phyloP scores from a whole-genome alignment of 2,329 filamentous ascomycete genomes.

The Fusarium pseudograminearum region DNA sequence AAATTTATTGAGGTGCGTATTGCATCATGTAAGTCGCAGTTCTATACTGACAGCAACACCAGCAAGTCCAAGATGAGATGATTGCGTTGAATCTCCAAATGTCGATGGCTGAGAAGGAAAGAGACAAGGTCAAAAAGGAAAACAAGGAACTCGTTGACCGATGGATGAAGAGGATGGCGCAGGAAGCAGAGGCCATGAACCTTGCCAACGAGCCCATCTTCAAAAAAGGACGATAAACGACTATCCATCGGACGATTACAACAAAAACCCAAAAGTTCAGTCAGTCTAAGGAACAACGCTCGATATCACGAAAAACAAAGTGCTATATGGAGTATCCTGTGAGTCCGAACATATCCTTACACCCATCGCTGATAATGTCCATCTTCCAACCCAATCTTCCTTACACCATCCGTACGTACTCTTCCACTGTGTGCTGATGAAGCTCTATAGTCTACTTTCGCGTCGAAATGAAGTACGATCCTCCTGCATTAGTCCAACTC shows the following conservation, averaged over 20 bases:
- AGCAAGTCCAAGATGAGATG: conserved; percentile 93
- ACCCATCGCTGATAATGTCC: conserved; percentile 37
- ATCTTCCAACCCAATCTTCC: conserved; percentile 37
- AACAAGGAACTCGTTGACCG: conserved; percentile 90
- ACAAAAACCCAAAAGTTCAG: conserved; percentile 1
- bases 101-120: conserved; percentile 83
- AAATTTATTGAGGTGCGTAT: conserved; percentile 78
- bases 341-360: conserved; percentile 45
- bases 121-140: conserved; percentile 79
- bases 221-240: conserved; percentile 46
- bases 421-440: conserved; percentile 48
- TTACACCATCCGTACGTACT: conserved; percentile 13
- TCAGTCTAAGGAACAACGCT: conserved; percentile 9
- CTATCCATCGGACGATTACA: conserved; percentile 1
- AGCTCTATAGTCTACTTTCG: conserved; percentile 67
- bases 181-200: conserved; percentile 92
- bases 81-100: conserved; percentile 88
- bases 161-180: conserved; percentile 89
- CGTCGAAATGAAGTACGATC: conserved; percentile 88
- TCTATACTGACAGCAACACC: conserved; percentile 31
- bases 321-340: conserved; percentile 52
- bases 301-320: conserved; percentile 39
- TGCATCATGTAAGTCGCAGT: background rate
- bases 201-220: conserved; percentile 65
- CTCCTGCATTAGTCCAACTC: conserved; percentile 89